A percentile compares a stretch with the other conserved stretches of the same genome.
phyloP scores from a whole-genome alignment of 352 stramenopile species.

The Blastocystis hominis region DNA sequence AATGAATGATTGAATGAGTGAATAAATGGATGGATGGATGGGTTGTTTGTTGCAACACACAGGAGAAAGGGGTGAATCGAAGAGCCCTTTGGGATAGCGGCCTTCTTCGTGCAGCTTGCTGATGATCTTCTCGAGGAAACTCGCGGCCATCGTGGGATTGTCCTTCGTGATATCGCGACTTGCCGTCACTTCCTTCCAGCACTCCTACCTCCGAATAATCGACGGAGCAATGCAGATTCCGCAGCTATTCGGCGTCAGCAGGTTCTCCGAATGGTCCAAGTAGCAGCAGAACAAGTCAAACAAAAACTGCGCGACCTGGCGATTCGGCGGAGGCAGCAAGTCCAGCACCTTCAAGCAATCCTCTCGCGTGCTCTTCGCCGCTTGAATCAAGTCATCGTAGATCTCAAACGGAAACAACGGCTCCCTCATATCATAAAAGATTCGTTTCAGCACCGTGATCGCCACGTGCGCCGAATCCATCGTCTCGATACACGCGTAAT shows the following conservation, averaged over 20 bases:
- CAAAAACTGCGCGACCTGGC: background rate
- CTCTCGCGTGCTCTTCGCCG: background rate
- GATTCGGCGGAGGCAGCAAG: background rate
- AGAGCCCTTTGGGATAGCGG: background rate
- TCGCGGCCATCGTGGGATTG: background rate
- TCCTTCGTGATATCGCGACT: background rate
- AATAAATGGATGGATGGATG: too few species aligned
- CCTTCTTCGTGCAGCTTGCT: background rate
- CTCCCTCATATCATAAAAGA: conserved; percentile 37
- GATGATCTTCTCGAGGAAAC: background rate
- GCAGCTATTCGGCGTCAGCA: background rate
- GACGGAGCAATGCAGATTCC: conserved; percentile 2
- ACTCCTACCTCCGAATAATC: background rate
- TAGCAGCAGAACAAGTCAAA: background rate
- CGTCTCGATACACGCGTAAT: conserved; percentile 11
- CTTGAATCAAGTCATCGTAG: background rate
- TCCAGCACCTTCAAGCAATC: background rate
- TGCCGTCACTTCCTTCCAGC: background rate
- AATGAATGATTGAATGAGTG: too few species aligned
- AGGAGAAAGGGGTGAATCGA: background rate
- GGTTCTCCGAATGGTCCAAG: background rate
- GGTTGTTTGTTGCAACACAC: background rate
- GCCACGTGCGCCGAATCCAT: background rate
- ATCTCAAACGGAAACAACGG: conserved; percentile 16
- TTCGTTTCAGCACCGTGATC: background rate